phyloP scores from a whole-genome alignment of 306 rosid genomes.

The Cicer judaicum region DNA sequence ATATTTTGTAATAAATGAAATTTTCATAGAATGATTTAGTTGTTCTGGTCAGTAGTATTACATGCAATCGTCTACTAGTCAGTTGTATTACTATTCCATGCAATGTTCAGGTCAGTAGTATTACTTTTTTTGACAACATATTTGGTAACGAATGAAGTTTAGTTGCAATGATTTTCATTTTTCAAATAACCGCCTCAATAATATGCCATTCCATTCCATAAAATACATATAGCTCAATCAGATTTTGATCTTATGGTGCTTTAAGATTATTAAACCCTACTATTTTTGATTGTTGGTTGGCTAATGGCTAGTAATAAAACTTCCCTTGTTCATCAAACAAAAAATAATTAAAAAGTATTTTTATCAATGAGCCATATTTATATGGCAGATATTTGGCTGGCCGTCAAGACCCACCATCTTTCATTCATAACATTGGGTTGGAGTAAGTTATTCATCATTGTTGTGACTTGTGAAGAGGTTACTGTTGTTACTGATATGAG shows the following conservation, averaged over 20 bases:
- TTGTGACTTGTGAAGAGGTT: not conserved
- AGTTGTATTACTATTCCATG: no score
- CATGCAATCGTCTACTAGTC: no score
- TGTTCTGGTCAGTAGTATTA: not conserved
- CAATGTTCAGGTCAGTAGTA: no score
- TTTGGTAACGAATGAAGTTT: no score
- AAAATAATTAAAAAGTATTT: not conserved
- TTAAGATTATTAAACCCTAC: conserved; percentile 17
- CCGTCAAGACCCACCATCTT: conserved; percentile 7
- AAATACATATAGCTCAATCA: conserved; percentile 2
- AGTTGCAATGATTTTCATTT: conserved; percentile 1
- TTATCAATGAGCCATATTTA: conserved; percentile 32
- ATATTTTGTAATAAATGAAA: not conserved
- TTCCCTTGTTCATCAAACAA: conserved; percentile 1
- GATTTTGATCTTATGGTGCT: conserved; percentile 15
- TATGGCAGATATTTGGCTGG: conserved; percentile 28
- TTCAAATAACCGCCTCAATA: not conserved
- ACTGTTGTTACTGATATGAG: conserved; percentile 16
- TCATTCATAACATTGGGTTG: conserved; percentile 13
- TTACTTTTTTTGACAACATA: no score
- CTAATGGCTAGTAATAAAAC: not conserved
- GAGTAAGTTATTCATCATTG: conserved; percentile 2
- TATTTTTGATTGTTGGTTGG: not conserved
- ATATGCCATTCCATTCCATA: not conserved
- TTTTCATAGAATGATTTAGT: not conserved